phyloP scores from a whole-genome alignment of 169 alveolate genomes.

The Plasmodium adleri region DNA sequence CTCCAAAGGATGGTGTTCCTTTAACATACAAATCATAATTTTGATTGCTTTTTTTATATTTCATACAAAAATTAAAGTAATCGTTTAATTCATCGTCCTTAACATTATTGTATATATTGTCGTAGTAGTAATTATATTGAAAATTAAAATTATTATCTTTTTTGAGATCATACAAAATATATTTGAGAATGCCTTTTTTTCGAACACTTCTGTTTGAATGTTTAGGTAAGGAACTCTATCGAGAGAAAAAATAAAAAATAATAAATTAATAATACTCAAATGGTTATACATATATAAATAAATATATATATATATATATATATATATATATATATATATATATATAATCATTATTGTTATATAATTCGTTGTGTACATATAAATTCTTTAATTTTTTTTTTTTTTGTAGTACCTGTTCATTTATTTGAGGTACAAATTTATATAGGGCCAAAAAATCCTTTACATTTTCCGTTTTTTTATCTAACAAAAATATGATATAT shows the following conservation, averaged over 20 bases:
- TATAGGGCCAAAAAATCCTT: slow-evolving; percentile 69
- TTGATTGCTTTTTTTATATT: slow-evolving; percentile 23
- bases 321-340: neutral
- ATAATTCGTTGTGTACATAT: neutral
- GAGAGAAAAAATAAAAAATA: neutral
- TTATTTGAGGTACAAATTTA: slow-evolving; percentile 55
- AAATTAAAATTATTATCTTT: slow-evolving; percentile 28
- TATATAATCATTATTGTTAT: neutral
- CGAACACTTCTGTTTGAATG: slow-evolving; percentile 39
- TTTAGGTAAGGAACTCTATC: slow-evolving; percentile 22
- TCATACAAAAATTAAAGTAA: slow-evolving; percentile 20
- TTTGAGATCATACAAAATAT: slow-evolving; percentile 23
- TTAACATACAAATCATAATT: slow-evolving; percentile 39
- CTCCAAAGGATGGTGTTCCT: slow-evolving; percentile 6
- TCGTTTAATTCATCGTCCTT: slow-evolving; percentile 50
- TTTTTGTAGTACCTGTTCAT: slow-evolving; percentile 27
- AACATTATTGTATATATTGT: slow-evolving; percentile 41
- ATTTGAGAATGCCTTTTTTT: slow-evolving; percentile 56
- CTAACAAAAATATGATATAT: slow-evolving; percentile 11
- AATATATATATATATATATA: neutral
- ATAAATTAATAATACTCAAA: neutral
- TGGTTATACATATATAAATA: neutral
- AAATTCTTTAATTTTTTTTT: neutral
- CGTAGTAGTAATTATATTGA: slow-evolving; percentile 43
- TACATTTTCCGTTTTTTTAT: slow-evolving; percentile 47